Evolutionary conservation across 192 early-diverging fungal genomes (phyloP).

Genomic region (Backusella sp.): DNA sequence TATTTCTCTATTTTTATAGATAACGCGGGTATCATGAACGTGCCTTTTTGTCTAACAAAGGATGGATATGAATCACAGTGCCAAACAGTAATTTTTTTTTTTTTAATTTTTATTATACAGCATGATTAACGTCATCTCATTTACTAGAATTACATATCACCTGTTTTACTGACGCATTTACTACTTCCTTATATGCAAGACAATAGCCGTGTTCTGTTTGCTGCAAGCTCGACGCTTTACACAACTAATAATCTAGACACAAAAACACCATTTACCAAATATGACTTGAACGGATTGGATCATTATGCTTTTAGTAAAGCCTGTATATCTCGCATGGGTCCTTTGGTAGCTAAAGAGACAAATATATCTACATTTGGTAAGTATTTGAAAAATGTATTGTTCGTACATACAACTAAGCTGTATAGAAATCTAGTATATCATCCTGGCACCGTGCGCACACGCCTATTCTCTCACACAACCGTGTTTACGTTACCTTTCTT

Average conservation of each 20-base stretch:
- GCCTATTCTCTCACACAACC: constrained; percentile 3
- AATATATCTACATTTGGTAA: neutral
- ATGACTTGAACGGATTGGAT: constrained; percentile 5
- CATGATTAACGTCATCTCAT: neutral
- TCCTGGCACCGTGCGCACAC: constrained; percentile 15
- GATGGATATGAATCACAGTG: constrained; percentile 15
- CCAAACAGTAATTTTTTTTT: constrained; percentile 9
- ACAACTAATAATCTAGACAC: neutral
- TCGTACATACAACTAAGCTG: neutral
- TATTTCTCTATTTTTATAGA: neutral
- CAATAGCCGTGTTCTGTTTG: neutral
- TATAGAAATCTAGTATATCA: constrained; percentile 9
- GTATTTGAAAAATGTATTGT: neutral
- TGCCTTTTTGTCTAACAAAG: neutral
- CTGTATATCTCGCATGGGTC: neutral
- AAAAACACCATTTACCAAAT: neutral
- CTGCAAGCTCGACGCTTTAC: constrained; percentile 19
- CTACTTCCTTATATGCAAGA: constrained; percentile 5
- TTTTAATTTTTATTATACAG: neutral
- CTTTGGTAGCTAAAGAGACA: neutral
- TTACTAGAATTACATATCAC: constrained; percentile 15
- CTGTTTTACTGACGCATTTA: neutral
- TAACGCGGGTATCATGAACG: constrained; percentile 21
- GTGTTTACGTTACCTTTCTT: neutral
- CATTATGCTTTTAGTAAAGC: constrained; percentile 18